These are phyloP conservation scores for Cryptococcus sp. DNA, from an alignment of 1,284 basidiomycete species.

Conservation along the genomic window DNA sequence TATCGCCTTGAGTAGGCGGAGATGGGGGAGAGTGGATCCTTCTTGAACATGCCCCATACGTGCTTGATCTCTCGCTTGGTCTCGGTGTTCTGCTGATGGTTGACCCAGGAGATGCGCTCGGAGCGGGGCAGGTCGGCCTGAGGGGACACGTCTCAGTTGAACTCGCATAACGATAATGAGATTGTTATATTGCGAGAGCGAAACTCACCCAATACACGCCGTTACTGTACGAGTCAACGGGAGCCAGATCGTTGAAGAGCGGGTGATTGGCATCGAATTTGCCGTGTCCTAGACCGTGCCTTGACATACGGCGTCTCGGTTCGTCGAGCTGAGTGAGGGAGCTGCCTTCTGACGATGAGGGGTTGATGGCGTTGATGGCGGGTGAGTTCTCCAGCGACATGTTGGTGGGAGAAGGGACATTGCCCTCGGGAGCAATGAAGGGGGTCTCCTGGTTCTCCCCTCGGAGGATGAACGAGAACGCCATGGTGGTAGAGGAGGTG, in stretches of 20 bases:
- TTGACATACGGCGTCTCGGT: conserved; percentile 4
- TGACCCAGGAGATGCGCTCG: conserved; percentile 52
- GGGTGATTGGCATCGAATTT: conserved; percentile 39
- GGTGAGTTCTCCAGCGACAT: conserved; percentile 12
- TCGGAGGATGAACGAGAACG: conserved; percentile 23
- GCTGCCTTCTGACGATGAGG: not conserved
- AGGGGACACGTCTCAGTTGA: not conserved
- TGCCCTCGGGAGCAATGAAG: conserved; percentile 21
- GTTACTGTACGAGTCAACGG: conserved; percentile 46
- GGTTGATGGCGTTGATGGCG: conserved; percentile 1
- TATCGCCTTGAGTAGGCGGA: conserved; percentile 56
- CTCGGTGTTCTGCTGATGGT: conserved; percentile 54
- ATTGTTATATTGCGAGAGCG: not conserved
- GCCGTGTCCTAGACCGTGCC: conserved; percentile 13
- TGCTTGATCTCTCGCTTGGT: conserved; percentile 53
- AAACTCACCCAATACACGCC: conserved; percentile 50
- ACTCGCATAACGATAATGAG: not conserved
- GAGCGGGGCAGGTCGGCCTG: conserved; percentile 48
- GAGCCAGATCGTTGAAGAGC: conserved; percentile 50
- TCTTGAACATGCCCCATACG: conserved; percentile 58
- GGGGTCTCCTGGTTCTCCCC: conserved; percentile 21
- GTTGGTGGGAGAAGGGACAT: conserved; percentile 18
- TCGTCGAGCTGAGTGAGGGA: not conserved
- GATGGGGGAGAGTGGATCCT: conserved; percentile 55
- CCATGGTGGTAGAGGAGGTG: conserved; percentile 14